Evolutionary conservation across 1,284 basidiomycete species (phyloP), one percentile per base, ranked within the genome.

Genomic region (Boletus smithii): DNA sequence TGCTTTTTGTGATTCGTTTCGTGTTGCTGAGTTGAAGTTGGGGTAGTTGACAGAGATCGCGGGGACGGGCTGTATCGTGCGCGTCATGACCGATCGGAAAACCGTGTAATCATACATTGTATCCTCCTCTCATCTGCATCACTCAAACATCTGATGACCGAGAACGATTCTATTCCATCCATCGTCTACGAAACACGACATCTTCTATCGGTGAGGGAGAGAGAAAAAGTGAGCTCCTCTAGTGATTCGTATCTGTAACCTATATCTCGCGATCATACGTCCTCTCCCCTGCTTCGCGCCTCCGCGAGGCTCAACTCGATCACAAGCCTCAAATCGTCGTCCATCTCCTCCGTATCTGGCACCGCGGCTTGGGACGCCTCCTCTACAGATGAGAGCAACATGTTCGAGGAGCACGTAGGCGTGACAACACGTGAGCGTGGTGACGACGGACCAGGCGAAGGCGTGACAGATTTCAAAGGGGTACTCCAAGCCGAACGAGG

Each of bases 21-120:
- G n/a, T n/a, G n/a, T n/a, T n/a, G n/a, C n/a, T n/a, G n/a, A n/a
- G n/a, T n/a, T 16, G 2, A 4, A 4, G 2, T n/a, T 34, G 33
- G 5, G 33, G 17, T 65, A 98, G 95, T 73, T 99, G 63, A 97
- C 94, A 17, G 95, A 98, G 68, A 81, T 88, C 24, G 94, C 94
- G 6, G 95, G 97, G 14, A 93, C 91, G 2, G 97, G 95, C 8
- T 95, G 91, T 69, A 98, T 99, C 66, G 93, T 97, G 53, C 78
- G 95, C 60, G 93, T 95, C 51, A 97, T 99, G 95, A 93, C 94
- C 31, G 95, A 99, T 71, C 83, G 92, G 55, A 79, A 87, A 61
- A 78, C 78, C 51, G 85, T 95, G 53, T 94, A 77, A n/a, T n/a
- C n/a, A n/a, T n/a, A n/a, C n/a, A n/a, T n/a, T n/a, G n/a, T n/a